These are phyloP conservation scores for Elaeis oleifera DNA, from an alignment of 202 grass and related monocot genomes.

Conservation along the genomic window DNA sequence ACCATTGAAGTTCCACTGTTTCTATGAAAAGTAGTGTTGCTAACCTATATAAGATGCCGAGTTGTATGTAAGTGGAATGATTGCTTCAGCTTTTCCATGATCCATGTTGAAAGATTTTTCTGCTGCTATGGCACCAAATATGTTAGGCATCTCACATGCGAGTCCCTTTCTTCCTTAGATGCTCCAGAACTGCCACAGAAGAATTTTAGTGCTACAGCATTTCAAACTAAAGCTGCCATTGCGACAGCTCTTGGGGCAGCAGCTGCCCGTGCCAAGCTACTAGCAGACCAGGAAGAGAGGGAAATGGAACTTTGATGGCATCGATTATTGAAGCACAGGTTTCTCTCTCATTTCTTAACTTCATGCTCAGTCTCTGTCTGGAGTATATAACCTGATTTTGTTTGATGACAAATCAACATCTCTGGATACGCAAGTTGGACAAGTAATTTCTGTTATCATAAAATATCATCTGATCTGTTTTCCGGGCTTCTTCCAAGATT, in stretches of 20 bases:
- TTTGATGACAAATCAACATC: slow-evolving; percentile 3
- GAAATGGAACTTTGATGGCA: slow-evolving; percentile 90
- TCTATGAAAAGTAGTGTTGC: too few relatives aligned
- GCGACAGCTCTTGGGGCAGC: slow-evolving; percentile 72
- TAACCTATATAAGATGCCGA: too few relatives aligned
- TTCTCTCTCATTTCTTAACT: neutral
- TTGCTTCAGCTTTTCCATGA: too few relatives aligned
- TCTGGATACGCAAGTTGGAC: too few relatives aligned
- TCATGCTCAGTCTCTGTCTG: neutral
- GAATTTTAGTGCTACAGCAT: slow-evolving; percentile 44
- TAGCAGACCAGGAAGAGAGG: slow-evolving; percentile 80
- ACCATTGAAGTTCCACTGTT: too few relatives aligned
- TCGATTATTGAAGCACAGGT: slow-evolving; percentile 98
- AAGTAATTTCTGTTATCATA: too few relatives aligned
- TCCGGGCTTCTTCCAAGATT: neutral
- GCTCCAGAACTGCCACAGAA: slow-evolving; percentile 31
- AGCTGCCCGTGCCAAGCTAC: slow-evolving; percentile 83
- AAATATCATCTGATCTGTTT: too few relatives aligned
- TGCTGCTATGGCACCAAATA: too few relatives aligned
- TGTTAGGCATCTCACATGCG: neutral
- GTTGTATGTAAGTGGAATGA: too few relatives aligned
- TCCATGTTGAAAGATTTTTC: too few relatives aligned
- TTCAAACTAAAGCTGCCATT: slow-evolving; percentile 69
- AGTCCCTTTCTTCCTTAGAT: slow-evolving; percentile 12
- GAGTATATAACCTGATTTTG: neutral